These are phyloP conservation scores for Bruguiera hainesii DNA, from an alignment of 441 rosid genomes.

Conservation along the genomic window DNA sequence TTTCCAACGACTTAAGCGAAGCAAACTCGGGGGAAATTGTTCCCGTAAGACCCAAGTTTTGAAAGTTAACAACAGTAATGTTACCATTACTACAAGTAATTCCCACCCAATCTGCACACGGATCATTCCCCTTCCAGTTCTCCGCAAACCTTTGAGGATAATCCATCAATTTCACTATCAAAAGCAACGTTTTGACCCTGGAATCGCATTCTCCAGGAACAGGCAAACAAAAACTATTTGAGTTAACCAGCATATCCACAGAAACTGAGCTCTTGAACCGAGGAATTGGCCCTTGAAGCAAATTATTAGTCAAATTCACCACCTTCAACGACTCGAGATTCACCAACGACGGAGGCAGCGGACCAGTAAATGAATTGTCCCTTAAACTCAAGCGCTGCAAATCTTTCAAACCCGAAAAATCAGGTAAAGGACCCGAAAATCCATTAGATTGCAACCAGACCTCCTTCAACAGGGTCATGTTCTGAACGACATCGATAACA, in stretches of 20 bases:
- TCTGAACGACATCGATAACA: conserved; percentile 47
- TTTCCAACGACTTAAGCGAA: conserved; percentile 56
- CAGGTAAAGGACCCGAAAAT: conserved; percentile 74
- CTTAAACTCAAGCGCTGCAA: conserved; percentile 66
- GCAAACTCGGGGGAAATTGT: conserved; percentile 59
- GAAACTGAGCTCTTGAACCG: conserved; percentile 43
- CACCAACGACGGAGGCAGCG: conserved; percentile 53
- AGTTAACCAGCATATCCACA: conserved; percentile 50
- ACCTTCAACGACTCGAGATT: conserved; percentile 45
- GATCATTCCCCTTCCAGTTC: conserved; percentile 78
- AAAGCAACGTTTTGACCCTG: conserved; percentile 54
- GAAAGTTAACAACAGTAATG: conserved; percentile 63
- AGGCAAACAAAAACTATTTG: conserved; percentile 69
- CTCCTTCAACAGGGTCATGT: conserved; percentile 73
- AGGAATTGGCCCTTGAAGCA: conserved; percentile 78
- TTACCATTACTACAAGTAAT: conserved; percentile 62
- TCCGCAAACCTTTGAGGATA: conserved; percentile 66
- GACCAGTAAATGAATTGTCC: conserved; percentile 73
- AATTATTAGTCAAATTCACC: conserved; percentile 72
- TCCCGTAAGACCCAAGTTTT: conserved; percentile 67
- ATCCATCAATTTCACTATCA: conserved; percentile 37
- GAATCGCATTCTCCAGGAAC: conserved; percentile 64
- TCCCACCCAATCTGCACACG: conserved; percentile 68
- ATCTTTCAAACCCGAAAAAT: conserved; percentile 52
- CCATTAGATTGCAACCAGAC: conserved; percentile 79